Conservation (phyloP, 768 basidiomycete genomes). For the Termitomyces sp. region DNA sequence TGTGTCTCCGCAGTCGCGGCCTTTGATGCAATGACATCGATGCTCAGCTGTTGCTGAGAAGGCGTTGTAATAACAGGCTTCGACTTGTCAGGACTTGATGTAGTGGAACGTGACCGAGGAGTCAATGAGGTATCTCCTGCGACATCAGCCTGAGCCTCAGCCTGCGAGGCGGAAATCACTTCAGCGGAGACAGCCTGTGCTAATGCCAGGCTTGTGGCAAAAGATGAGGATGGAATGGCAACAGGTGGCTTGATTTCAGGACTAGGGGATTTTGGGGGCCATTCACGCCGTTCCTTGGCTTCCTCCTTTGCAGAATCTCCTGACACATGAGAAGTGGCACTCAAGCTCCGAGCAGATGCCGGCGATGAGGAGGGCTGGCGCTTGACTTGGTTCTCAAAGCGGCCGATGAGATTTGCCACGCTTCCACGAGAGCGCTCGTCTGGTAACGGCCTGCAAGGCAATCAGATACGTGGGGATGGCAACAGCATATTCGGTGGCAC, state of each 20-base stretch:
- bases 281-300: slow-evolving; percentile 67
- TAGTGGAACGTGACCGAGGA: slow-evolving; percentile 18
- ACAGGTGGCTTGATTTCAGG: slow-evolving; percentile 29
- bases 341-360: slow-evolving; percentile 54
- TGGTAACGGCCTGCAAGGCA: slow-evolving; percentile 65
- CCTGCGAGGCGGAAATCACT: slow-evolving; percentile 17
- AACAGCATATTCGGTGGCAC: not conserved
- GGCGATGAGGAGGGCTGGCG: slow-evolving; percentile 42
- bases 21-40: slow-evolving; percentile 6
- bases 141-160: slow-evolving; percentile 13
- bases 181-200: slow-evolving; percentile 16
- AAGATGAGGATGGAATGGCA: slow-evolving; percentile 31
- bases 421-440: slow-evolving; percentile 85
- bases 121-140: slow-evolving; percentile 10
- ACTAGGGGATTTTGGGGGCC: slow-evolving; percentile 56
- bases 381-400: slow-evolving; percentile 81
- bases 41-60: slow-evolving; percentile 3
- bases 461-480: slow-evolving; percentile 8
- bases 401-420: slow-evolving; percentile 87
- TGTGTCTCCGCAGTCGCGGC: slow-evolving; percentile 14
- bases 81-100: slow-evolving; percentile 12
- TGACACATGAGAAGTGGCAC: slow-evolving; percentile 57
- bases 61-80: slow-evolving; percentile 1
- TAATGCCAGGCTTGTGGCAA: slow-evolving; percentile 25
- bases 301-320: slow-evolving; percentile 67